These are phyloP conservation scores for Aspergillus novoparasiticus DNA, from an alignment of 2,329 filamentous ascomycete genomes.

Conservation along the genomic window DNA sequence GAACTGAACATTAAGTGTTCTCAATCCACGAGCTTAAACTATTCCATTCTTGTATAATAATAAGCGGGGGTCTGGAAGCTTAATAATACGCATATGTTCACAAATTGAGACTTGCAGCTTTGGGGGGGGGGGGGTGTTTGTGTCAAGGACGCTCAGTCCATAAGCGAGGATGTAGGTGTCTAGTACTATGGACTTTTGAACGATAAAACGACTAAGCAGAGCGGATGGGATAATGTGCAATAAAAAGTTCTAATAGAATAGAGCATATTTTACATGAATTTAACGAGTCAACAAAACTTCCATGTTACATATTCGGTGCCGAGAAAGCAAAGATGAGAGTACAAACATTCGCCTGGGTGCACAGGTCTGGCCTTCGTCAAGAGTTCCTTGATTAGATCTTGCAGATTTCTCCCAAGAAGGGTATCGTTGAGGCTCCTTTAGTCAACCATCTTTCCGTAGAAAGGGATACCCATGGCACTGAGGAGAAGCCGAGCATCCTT, in stretches of 20 bases:
- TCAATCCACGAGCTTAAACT: not conserved
- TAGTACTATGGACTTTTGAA: not conserved
- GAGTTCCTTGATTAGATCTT: not conserved
- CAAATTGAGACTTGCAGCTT: not conserved
- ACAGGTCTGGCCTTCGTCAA: not conserved
- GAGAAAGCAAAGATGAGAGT: slow-evolving; percentile 1
- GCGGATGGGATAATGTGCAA: slow-evolving; percentile 7
- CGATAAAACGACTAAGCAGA: not conserved
- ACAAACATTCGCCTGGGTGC: not conserved
- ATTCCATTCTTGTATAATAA: not conserved
- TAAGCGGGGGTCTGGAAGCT: not conserved
- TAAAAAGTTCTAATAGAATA: slow-evolving; percentile 16
- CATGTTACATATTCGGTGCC: slow-evolving; percentile 19
- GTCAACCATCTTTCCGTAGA: slow-evolving; percentile 72
- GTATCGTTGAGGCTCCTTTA: slow-evolving; percentile 32
- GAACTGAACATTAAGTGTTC: slow-evolving; percentile 9
- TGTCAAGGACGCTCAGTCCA: not conserved
- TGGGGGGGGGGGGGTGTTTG: not conserved
- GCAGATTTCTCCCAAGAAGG: not conserved
- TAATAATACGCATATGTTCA: not conserved
- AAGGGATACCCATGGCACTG: slow-evolving; percentile 73
- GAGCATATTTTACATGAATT: slow-evolving; percentile 23
- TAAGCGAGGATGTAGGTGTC: not conserved
- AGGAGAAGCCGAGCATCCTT: slow-evolving; percentile 79
- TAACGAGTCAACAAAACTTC: slow-evolving; percentile 12